These are phyloP conservation scores for Colletotrichum sansevieriae DNA, from an alignment of 2,329 filamentous ascomycete genomes.

Conservation along the genomic window DNA sequence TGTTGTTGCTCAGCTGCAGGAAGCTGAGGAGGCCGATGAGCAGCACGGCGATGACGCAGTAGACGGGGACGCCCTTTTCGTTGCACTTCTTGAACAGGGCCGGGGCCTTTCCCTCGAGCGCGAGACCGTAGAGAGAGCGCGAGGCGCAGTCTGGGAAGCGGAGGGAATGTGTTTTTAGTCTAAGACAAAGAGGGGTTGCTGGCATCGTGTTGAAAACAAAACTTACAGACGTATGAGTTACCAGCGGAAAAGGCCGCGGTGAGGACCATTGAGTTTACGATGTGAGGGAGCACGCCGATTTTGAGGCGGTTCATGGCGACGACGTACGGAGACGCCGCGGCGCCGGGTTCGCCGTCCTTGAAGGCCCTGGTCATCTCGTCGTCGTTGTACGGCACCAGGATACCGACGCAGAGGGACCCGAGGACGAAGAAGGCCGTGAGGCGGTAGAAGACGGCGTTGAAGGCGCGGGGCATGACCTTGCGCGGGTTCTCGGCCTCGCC, in stretches of 20 bases:
- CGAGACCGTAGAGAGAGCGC: slow-evolving; percentile 76
- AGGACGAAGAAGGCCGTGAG: slow-evolving; percentile 82
- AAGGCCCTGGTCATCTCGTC: slow-evolving; percentile 72
- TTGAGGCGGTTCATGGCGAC: slow-evolving; percentile 76
- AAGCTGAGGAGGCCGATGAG: slow-evolving; percentile 79
- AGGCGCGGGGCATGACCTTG: slow-evolving; percentile 77
- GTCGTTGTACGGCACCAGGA: slow-evolving; percentile 79
- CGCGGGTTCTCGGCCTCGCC: slow-evolving; percentile 80
- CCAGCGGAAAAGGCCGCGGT: slow-evolving; percentile 76
- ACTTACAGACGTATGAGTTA: slow-evolving; percentile 67
- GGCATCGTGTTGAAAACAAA: too few relatives aligned
- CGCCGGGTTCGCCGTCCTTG: slow-evolving; percentile 69
- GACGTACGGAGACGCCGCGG: slow-evolving; percentile 76
- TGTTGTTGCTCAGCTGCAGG: slow-evolving; percentile 75
- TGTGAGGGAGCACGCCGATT: slow-evolving; percentile 74
- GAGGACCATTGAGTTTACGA: slow-evolving; percentile 80
- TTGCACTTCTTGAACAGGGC: slow-evolving; percentile 72
- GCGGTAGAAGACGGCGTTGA: slow-evolving; percentile 84
- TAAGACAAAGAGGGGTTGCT: too few relatives aligned
- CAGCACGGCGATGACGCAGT: slow-evolving; percentile 76
- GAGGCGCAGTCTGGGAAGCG: slow-evolving; percentile 67
- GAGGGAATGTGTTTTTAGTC: too few relatives aligned
- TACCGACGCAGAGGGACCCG: slow-evolving; percentile 78
- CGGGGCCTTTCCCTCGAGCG: slow-evolving; percentile 76
- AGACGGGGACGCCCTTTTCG: slow-evolving; percentile 77